Evolutionary conservation across 78 protist species (phyloP).

Genomic region (Bodo saltans): DNA sequence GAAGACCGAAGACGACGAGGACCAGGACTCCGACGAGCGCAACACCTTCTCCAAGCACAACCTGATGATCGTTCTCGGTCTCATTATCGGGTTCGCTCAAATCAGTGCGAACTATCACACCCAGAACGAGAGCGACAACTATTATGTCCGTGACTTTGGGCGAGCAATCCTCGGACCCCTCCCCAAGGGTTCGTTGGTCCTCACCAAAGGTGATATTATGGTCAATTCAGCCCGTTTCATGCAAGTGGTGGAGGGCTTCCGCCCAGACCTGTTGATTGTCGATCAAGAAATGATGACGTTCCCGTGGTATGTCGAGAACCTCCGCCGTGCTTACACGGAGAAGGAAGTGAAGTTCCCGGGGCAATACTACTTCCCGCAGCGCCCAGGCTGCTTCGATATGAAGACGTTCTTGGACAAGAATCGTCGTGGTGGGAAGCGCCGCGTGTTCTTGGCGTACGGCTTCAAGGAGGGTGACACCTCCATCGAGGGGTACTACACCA

Average conservation of each 20-base stretch:
- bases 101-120: background rate
- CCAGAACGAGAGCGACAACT: background rate
- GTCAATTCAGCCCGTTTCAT: constrained; percentile 18
- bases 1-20: too few relatives aligned
- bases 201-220: constrained; percentile 29
- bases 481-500: background rate
- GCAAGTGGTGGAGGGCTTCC: constrained; percentile 17
- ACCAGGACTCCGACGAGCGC: too few relatives aligned
- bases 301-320: constrained; percentile 23
- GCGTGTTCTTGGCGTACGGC: constrained; percentile 6
- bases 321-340: background rate
- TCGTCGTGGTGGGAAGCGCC: background rate
- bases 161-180: constrained; percentile 24
- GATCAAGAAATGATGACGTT: constrained; percentile 43
- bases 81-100: background rate
- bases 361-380: background rate
- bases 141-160: background rate
- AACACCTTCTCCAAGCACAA: too few relatives aligned
- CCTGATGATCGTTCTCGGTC: background rate
- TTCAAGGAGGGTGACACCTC: constrained; percentile 26
- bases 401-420: background rate
- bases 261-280: constrained; percentile 25
- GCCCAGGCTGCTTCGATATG: background rate
- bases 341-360: background rate
- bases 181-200: constrained; percentile 6